Percentiles rank a stretch among this genome's conserved stretches.
phyloP scores from a whole-genome alignment of 1,284 basidiomycete genomes.

The Volvariella volvacea region DNA sequence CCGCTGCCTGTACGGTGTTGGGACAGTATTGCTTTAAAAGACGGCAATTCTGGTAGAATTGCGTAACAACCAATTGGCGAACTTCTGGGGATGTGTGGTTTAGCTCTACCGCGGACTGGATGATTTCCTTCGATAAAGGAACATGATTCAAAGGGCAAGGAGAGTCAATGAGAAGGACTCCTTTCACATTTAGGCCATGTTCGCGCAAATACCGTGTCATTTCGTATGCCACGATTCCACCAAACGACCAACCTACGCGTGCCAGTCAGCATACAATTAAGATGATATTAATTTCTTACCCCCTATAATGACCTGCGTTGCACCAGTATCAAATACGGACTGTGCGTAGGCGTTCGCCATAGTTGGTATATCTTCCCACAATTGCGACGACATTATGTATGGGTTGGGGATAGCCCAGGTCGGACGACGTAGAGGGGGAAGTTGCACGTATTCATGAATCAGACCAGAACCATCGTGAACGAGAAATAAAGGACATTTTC shows the following conservation, averaged over 20 bases:
- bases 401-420: constrained; percentile 61
- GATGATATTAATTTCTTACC: constrained; percentile 37
- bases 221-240: constrained; percentile 65
- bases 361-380: constrained; percentile 40
- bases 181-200: constrained; percentile 38
- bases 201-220: constrained; percentile 44
- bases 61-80: constrained; percentile 17
- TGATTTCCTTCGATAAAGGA: constrained; percentile 41
- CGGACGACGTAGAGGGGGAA: constrained; percentile 39
- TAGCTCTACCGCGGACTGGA: constrained; percentile 30
- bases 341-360: constrained; percentile 51
- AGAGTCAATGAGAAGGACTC: constrained; percentile 61
- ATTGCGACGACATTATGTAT: constrained; percentile 32
- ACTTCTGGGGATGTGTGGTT: constrained; percentile 11
- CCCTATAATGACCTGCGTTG: constrained; percentile 44
- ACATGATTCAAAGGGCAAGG: constrained; percentile 46
- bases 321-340: constrained; percentile 24
- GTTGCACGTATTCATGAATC: constrained; percentile 40
- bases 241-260: constrained; percentile 79
- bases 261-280: constrained; percentile 1
- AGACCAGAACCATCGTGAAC: constrained; percentile 70
- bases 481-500: constrained; percentile 44
- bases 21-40: constrained; percentile 35
- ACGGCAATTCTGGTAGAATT: constrained; percentile 9
- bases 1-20: constrained; percentile 31